phyloP scores from a whole-genome alignment of 1,284 basidiomycete genomes.

The Cutaneotrichosporon sp. region DNA sequence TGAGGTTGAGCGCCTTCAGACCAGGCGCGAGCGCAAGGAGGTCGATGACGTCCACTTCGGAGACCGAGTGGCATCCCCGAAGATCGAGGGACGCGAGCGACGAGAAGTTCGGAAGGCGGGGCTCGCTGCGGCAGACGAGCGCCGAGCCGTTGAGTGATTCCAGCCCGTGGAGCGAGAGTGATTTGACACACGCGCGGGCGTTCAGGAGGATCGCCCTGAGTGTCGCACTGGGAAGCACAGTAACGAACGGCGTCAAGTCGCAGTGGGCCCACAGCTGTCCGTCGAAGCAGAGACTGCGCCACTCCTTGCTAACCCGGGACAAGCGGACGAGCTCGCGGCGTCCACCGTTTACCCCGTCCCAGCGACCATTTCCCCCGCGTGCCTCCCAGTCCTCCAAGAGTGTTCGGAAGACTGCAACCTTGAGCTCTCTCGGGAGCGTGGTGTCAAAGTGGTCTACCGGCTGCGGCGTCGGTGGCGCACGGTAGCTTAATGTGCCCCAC shows the following conservation, averaged over 20 bases:
- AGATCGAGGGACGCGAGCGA: slow-evolving; percentile 62
- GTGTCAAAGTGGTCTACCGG: slow-evolving; percentile 47
- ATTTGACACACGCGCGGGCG: slow-evolving; percentile 65
- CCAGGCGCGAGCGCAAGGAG: slow-evolving; percentile 68
- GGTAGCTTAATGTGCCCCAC: slow-evolving; percentile 28
- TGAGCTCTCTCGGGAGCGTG: slow-evolving; percentile 70
- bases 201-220: slow-evolving; percentile 33
- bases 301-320: slow-evolving; percentile 72
- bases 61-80: slow-evolving; percentile 68
- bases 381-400: slow-evolving; percentile 56
- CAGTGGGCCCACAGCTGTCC: slow-evolving; percentile 78
- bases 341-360: slow-evolving; percentile 70
- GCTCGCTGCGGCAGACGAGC: neutral
- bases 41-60: slow-evolving; percentile 65
- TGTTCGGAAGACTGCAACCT: slow-evolving; percentile 61
- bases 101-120: slow-evolving; percentile 21
- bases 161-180: slow-evolving; percentile 68
- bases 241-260: slow-evolving; percentile 63
- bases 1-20: slow-evolving; percentile 64
- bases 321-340: slow-evolving; percentile 74
- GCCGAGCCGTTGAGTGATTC: slow-evolving; percentile 56
- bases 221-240: slow-evolving; percentile 45
- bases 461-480: slow-evolving; percentile 5
- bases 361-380: slow-evolving; percentile 57
- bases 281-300: slow-evolving; percentile 76